Conservation (phyloP, 2,329 filamentous ascomycete species). For the Fusarium subtropicale region DNA sequence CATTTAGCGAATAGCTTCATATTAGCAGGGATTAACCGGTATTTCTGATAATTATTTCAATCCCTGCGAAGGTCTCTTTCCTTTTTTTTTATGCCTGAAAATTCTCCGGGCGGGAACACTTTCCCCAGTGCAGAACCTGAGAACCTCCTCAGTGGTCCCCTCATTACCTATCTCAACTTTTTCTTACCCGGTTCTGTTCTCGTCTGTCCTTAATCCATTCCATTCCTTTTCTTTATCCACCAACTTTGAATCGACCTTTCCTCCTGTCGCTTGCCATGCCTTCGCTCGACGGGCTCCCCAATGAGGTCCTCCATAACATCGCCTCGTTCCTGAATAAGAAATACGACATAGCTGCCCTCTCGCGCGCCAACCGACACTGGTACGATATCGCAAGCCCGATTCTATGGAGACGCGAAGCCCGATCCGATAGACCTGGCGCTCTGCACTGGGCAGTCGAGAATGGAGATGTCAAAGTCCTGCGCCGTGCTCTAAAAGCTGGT, state of each 20-base stretch:
- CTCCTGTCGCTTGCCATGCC: conserved; percentile 35
- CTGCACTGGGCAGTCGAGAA: conserved; percentile 47
- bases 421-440: conserved; percentile 44
- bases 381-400: conserved; percentile 45
- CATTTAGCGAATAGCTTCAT: neutral
- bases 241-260: conserved; percentile 20
- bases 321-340: conserved; percentile 44
- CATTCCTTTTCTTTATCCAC: conserved; percentile 6
- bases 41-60: neutral
- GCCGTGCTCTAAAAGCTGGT: conserved; percentile 44
- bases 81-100: neutral
- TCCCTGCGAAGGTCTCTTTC: neutral
- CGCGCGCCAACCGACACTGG: conserved; percentile 42
- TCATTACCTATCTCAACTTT: conserved; percentile 6
- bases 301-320: conserved; percentile 46
- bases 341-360: conserved; percentile 45
- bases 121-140: neutral
- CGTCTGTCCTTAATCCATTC: neutral
- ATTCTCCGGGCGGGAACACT: neutral
- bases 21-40: neutral
- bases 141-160: neutral
- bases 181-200: neutral
- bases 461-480: conserved; percentile 37
- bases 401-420: conserved; percentile 45
- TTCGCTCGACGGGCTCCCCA: conserved; percentile 49